Base-by-base conservation (phyloP, 2,329 filamentous ascomycete species). In the Plectosphaerella sp. region DNA sequence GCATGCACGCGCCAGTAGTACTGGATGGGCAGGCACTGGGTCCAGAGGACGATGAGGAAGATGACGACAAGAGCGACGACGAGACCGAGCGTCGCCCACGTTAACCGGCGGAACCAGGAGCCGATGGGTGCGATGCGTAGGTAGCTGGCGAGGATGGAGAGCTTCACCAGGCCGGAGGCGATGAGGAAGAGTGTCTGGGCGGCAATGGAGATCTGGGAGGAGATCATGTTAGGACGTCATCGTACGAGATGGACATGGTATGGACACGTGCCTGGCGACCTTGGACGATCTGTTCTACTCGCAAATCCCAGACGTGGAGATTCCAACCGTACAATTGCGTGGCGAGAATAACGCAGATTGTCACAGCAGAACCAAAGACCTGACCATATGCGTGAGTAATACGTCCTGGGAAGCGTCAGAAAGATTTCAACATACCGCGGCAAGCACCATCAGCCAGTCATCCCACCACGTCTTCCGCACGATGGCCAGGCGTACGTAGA, bases 401-500 rank as follows among this genome's bases (percentile, higher is more conserved):
- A 3, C 59, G 50, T 22, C 28, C 8, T 33, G 2, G 28, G 8
- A 33, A 33, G 8, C 8, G 20, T 28, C 11, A 18, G 45, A n/a
- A 22, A n/a, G 15, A 16, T 16, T n/a, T 14, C 3, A 11, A 47
- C 63, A 52, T 59, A 72, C 70, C 55, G 66, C 64, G 4, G 69
- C 69, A 35, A 51, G 63, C 5, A 72, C 54, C 71, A 74, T 74
- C 12, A 74, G 49, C 70, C 67, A 73, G 59, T 74, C 72, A 54
- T 74, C 72, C 49, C 63, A 59, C 35, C 68, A 66, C 37, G 54
- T 62, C 48, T 62, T 66, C 43, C 64, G 62, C 35, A 72, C 61
- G 36, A 70, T 62, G 51, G 57, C 51, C 2, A 67, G 53, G 10
- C 69, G 62, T 46, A 72, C 70, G 45, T 72, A 72, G 39, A 74